Percentiles rank a stretch among this genome's conserved stretches.
Evolutionary conservation across 805 yeast genomes (phyloP).

Genomic region (Metschnikowia bowlesiae): DNA sequence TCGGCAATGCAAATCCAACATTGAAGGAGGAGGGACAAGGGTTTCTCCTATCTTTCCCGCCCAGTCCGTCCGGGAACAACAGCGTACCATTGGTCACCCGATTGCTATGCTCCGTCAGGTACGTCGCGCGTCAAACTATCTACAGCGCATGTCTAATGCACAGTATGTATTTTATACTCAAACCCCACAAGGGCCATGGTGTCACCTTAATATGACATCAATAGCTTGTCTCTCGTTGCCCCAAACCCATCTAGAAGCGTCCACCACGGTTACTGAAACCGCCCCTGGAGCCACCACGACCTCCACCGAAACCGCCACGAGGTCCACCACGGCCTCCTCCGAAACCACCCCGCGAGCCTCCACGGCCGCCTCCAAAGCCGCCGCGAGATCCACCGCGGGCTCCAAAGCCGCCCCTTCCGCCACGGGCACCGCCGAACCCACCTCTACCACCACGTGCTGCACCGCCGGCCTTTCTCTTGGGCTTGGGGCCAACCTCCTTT

Average conservation of each 20-base stretch:
- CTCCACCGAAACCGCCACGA: constrained; percentile 9
- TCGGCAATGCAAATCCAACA: too few relatives aligned
- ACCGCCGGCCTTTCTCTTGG: constrained; percentile 58
- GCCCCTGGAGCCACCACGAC: constrained; percentile 14
- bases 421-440: constrained; percentile 21
- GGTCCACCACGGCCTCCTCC: constrained; percentile 19
- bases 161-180: background rate
- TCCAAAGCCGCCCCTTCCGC: constrained; percentile 27
- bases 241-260: background rate
- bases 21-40: too few relatives aligned
- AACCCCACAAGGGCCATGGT: background rate
- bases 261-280: constrained; percentile 16
- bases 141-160: background rate
- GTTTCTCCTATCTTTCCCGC: too few relatives aligned
- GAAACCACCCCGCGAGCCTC: constrained; percentile 34
- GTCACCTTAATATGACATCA: background rate
- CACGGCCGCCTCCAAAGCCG: constrained; percentile 24
- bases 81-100: too few relatives aligned
- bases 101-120: too few relatives aligned
- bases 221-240: background rate
- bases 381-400: constrained; percentile 28
- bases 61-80: too few relatives aligned
- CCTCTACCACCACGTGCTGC: constrained; percentile 46
- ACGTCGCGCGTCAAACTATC: too few relatives aligned
- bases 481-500: constrained; percentile 77